Evolutionary conservation across 495 filamentous ascomycete genomes (phyloP), one percentile per base, ranked within the genome.

Genomic region (Hypoxylon lienhwacheense): DNA sequence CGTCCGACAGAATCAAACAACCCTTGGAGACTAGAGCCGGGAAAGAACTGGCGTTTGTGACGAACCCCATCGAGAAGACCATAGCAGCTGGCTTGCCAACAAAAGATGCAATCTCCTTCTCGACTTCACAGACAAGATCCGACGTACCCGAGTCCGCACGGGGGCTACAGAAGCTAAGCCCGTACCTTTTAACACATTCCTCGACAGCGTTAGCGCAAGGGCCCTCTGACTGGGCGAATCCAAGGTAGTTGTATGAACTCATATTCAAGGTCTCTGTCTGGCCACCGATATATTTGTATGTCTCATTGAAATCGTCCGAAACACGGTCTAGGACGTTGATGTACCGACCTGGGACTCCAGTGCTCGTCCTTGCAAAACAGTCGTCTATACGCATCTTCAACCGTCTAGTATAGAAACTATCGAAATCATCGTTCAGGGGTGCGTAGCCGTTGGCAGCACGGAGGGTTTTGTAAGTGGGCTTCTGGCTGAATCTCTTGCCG

Each of bases 241-340:
- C 93, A 5, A 98, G 88, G 61, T 98, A 98, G 66, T 98, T 98
- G 79, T 98, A 98, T 3, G 93, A 98, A 74, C 91, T 96, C 84
- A 98, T 84, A 69, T 98, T 98, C 49, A 98, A 73, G 0, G 93
- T 97, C 66, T 98, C 89, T n/a, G 93, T 97, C 39, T 81, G 84
- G 25, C 89, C 95, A 28, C 95, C 95, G 7, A 86, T 91, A 61
- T 89, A 80, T 62, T 88, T 82, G 76, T 95, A 98, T 59, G 83
- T 81, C 59, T 85, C 79, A 70, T 97, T 97, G 74, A 89, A 86
- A 64, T 97, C 88, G 69, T 90, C 79, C 0, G 91, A 95, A 28
- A 77, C 82, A 52, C 93, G 87, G 68, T 97, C 91, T 39, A 97
- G 77, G 25, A 98, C 75, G 20, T 89, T 97, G 58, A 98, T 95